Conservation (phyloP, 2,329 filamentous ascomycete genomes). For the Curvularia verruculosa region DNA sequence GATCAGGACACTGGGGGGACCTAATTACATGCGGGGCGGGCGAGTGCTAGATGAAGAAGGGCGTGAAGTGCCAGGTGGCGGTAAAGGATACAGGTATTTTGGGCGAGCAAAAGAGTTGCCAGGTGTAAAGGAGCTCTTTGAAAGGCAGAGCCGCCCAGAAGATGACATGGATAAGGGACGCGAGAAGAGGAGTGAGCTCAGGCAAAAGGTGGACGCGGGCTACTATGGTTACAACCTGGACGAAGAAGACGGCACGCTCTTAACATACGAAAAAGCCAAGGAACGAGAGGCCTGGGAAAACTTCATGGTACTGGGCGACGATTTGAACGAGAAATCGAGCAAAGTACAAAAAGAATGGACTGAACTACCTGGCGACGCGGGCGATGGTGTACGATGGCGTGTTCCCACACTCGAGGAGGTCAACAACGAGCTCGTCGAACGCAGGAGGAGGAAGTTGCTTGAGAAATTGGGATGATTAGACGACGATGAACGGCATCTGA, state of each 20-base stretch:
- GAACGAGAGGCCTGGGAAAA: conserved; percentile 80
- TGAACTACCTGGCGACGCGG: conserved; percentile 81
- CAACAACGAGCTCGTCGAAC: conserved; percentile 89
- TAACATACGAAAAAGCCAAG: conserved; percentile 81
- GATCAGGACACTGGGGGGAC: conserved; percentile 92
- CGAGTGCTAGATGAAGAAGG: conserved; percentile 62
- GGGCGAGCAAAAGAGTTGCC: conserved; percentile 87
- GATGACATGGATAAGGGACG: conserved; percentile 65
- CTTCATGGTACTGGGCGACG: conserved; percentile 64
- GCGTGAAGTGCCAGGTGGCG: conserved; percentile 66
- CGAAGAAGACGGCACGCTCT: conserved; percentile 82
- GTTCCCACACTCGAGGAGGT: conserved; percentile 89
- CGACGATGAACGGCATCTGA: background rate
- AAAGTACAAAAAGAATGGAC: conserved; percentile 66
- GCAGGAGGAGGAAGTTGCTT: conserved; percentile 79
- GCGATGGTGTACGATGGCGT: conserved; percentile 81
- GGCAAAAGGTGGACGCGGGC: conserved; percentile 82
- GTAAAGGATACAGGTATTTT: conserved; percentile 86
- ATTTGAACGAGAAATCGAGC: conserved; percentile 32
- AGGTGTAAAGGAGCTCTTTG: conserved; percentile 85
- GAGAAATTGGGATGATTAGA: conserved; percentile 68
- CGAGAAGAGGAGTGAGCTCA: conserved; percentile 71
- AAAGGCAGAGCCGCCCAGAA: conserved; percentile 42
- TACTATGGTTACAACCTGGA: conserved; percentile 96
- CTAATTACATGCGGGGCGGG: conserved; percentile 87